A percentile compares a stretch with the other conserved stretches of the same genome.
Conservation (phyloP, 2,329 filamentous ascomycete genomes). For the Cladosporium sp. region DNA sequence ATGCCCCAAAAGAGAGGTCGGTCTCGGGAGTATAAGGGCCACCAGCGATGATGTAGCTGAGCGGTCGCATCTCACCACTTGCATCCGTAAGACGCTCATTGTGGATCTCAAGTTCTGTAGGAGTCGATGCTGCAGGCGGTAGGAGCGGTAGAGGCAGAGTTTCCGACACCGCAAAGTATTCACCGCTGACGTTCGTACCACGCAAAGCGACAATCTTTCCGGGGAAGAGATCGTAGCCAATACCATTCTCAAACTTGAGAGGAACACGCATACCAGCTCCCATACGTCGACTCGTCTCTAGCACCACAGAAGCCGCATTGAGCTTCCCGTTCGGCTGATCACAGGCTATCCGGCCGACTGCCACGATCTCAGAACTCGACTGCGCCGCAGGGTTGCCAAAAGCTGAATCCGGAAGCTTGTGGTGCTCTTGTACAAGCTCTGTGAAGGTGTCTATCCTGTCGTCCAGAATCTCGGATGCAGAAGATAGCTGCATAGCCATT, state of each 20-base stretch:
- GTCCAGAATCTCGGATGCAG: conserved; percentile 87
- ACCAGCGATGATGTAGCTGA: conserved; percentile 71
- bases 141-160: conserved; percentile 69
- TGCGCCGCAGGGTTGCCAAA: conserved; percentile 85
- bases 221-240: conserved; percentile 82
- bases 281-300: conserved; percentile 79
- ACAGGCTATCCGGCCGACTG: conserved; percentile 84
- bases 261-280: conserved; percentile 79
- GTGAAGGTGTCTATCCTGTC: conserved; percentile 90
- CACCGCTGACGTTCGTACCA: conserved; percentile 80
- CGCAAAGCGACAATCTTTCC: conserved; percentile 85
- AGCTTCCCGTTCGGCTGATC: conserved; percentile 82
- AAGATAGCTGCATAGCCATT: conserved; percentile 88
- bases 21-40: conserved; percentile 91
- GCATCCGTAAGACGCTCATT: conserved; percentile 60
- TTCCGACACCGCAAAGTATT: conserved; percentile 73
- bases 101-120: conserved; percentile 59
- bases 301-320: conserved; percentile 74
- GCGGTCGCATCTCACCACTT: conserved; percentile 56
- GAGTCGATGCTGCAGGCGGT: conserved; percentile 64
- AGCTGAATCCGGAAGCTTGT: conserved; percentile 68
- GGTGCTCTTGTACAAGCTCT: conserved; percentile 63
- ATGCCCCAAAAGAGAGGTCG: conserved; percentile 82
- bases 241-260: conserved; percentile 60
- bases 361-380: conserved; percentile 78